Evolutionary conservation across 441 rosid species (phyloP).

Genomic region (Corymbia calophylla): DNA sequence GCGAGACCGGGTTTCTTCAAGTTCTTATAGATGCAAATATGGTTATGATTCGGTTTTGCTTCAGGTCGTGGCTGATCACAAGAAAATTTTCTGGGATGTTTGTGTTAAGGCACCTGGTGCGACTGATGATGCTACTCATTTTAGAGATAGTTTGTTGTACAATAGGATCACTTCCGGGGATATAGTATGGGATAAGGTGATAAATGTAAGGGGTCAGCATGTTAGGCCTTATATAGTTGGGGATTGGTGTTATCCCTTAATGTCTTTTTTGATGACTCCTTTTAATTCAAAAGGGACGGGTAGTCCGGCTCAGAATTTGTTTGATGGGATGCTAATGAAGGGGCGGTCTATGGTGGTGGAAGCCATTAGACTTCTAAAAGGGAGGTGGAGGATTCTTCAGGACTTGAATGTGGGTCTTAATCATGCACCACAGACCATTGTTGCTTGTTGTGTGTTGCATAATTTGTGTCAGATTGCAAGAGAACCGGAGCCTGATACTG

Average conservation of each 20-base stretch:
- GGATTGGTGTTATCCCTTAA: constrained; percentile 89
- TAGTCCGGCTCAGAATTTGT: constrained; percentile 75
- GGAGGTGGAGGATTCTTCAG: constrained; percentile 91
- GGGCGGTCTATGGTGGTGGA: constrained; percentile 90
- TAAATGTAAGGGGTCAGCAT: constrained; percentile 68
- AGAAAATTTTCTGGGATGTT: constrained; percentile 92
- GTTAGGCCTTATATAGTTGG: constrained; percentile 88
- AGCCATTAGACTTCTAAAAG: constrained; percentile 82
- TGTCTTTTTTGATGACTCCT: constrained; percentile 86
- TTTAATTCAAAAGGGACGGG: constrained; percentile 75
- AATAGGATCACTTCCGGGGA: constrained; percentile 75
- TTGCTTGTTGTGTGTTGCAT: constrained; percentile 95
- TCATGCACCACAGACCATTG: constrained; percentile 93
- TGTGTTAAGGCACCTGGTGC: constrained; percentile 91
- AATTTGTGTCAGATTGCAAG: constrained; percentile 87
- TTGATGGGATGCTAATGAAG: constrained; percentile 96
- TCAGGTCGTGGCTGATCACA: constrained; percentile 93
- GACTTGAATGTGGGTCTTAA: constrained; percentile 83
- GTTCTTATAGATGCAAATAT: constrained; percentile 43
- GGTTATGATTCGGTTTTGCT: constrained; percentile 82
- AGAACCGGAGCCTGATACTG: constrained; percentile 91
- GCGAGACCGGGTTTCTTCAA: constrained; percentile 16
- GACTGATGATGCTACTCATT: constrained; percentile 69
- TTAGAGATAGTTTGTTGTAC: constrained; percentile 80
- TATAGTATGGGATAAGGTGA: constrained; percentile 82